phyloP scores from a whole-genome alignment of 352 stramenopile genomes.

The Phytopythium aichiense region DNA sequence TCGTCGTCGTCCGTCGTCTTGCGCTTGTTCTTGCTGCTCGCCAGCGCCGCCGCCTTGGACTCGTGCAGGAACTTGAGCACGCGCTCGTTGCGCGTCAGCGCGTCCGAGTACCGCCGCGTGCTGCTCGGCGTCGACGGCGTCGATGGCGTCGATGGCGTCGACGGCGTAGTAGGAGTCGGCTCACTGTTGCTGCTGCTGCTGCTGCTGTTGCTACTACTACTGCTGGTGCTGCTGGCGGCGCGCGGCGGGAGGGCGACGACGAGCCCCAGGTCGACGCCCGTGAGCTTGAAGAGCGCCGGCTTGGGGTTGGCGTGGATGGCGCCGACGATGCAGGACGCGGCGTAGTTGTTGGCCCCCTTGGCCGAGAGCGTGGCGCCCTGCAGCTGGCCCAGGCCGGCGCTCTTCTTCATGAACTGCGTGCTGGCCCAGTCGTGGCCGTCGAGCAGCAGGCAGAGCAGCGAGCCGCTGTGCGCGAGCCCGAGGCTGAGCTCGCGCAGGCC shows the following conservation, averaged over 20 bases:
- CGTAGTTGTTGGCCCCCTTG: slow-evolving; percentile 68
- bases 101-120: slow-evolving; percentile 31
- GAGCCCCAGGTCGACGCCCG: slow-evolving; percentile 62
- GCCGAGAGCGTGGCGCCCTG: slow-evolving; percentile 59
- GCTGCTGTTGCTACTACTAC: not conserved
- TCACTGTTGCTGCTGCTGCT: slow-evolving; percentile 1
- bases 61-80: slow-evolving; percentile 52
- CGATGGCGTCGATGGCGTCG: not conserved
- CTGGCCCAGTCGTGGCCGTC: slow-evolving; percentile 82
- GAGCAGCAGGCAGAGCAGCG: slow-evolving; percentile 65
- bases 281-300: slow-evolving; percentile 73
- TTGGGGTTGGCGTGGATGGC: slow-evolving; percentile 64
- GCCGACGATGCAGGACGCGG: slow-evolving; percentile 65
- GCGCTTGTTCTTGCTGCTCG: slow-evolving; percentile 37
- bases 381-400: slow-evolving; percentile 30
- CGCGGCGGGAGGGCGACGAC: slow-evolving; percentile 25
- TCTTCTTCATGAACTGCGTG: slow-evolving; percentile 84
- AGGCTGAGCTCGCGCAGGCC: slow-evolving; percentile 68
- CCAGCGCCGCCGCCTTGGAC: slow-evolving; percentile 6
- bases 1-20: slow-evolving; percentile 42
- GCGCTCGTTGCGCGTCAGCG: slow-evolving; percentile 50
- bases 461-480: slow-evolving; percentile 53
- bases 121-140: not conserved
- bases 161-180: too few relatives aligned
- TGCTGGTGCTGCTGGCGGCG: not conserved